Evolutionary conservation across 257 asterid species (phyloP).

Genomic region (Misopates orontium): DNA sequence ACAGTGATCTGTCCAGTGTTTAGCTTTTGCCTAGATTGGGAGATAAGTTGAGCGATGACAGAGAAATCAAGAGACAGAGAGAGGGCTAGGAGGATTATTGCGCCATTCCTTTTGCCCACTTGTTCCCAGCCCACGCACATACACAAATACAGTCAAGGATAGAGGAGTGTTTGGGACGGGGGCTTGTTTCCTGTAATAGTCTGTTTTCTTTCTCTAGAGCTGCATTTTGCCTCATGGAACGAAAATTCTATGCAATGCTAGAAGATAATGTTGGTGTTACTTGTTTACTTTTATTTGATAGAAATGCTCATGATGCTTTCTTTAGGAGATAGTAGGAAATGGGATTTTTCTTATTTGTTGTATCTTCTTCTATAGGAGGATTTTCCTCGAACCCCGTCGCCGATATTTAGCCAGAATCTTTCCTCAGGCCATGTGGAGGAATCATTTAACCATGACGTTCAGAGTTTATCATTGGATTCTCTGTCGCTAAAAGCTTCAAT

Average conservation of each 20-base stretch:
- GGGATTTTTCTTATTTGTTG: slow-evolving; percentile 22
- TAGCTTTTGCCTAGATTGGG: too few species aligned
- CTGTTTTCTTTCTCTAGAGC: slow-evolving; percentile 8
- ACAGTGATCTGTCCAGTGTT: too few species aligned
- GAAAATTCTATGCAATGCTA: not conserved
- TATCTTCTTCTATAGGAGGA: slow-evolving; percentile 52
- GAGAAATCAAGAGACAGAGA: too few species aligned
- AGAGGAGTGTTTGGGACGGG: too few species aligned
- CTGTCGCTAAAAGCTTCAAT: slow-evolving; percentile 44
- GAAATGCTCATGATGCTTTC: not conserved
- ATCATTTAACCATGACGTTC: slow-evolving; percentile 44
- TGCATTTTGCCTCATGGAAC: not conserved
- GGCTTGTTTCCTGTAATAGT: too few species aligned
- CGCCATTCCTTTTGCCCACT: too few species aligned
- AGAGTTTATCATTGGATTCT: slow-evolving; percentile 50
- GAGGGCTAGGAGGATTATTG: too few species aligned
- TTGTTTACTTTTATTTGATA: not conserved
- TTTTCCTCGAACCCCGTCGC: slow-evolving; percentile 81
- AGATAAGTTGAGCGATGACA: too few species aligned
- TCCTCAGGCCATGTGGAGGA: slow-evolving; percentile 61
- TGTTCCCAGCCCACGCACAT: too few species aligned
- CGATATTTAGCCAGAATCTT: slow-evolving; percentile 57
- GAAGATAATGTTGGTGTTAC: not conserved
- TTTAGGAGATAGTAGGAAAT: not conserved
- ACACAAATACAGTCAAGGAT: too few species aligned